These are phyloP conservation scores for Verruconis gallopava DNA, from an alignment of 2,329 filamentous ascomycete genomes.

Conservation along the genomic window DNA sequence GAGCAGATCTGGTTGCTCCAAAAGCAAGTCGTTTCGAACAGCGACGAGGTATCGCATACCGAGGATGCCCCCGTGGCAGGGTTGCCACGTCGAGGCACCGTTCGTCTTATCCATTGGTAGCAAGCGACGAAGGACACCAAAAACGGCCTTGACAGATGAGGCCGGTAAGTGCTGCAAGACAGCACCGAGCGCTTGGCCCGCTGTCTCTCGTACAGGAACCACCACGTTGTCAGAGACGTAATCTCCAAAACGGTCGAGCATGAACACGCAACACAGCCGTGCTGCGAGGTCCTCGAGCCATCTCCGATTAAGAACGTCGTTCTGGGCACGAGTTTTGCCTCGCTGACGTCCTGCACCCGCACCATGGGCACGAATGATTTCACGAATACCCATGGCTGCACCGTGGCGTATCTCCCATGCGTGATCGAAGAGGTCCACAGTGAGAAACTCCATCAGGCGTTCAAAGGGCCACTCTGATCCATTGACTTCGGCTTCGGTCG, in stretches of 20 bases:
- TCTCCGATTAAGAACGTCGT: slow-evolving; percentile 63
- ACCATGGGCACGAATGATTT: slow-evolving; percentile 85
- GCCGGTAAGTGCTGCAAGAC: slow-evolving; percentile 72
- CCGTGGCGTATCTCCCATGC: slow-evolving; percentile 95
- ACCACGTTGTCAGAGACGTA: slow-evolving; percentile 97
- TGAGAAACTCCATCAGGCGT: slow-evolving; percentile 83
- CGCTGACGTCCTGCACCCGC: slow-evolving; percentile 67
- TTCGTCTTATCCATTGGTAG: slow-evolving; percentile 50
- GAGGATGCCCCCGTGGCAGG: slow-evolving; percentile 97
- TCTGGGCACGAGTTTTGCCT: slow-evolving; percentile 58
- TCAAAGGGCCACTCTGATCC: slow-evolving; percentile 90
- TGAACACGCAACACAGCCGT: slow-evolving; percentile 85
- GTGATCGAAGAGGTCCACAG: slow-evolving; percentile 82
- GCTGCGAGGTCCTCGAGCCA: slow-evolving; percentile 96
- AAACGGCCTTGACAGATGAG: slow-evolving; percentile 70
- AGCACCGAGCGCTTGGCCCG: slow-evolving; percentile 85
- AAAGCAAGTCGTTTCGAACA: slow-evolving; percentile 79
- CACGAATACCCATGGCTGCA: slow-evolving; percentile 85
- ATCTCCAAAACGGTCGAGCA: slow-evolving; percentile 94
- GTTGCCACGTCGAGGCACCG: slow-evolving; percentile 52
- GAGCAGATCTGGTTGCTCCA: slow-evolving; percentile 73
- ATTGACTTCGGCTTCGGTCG: slow-evolving; percentile 62
- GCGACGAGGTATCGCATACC: slow-evolving; percentile 90
- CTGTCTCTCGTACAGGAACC: slow-evolving; percentile 87
- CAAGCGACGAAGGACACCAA: slow-evolving; percentile 72